Percentiles rank a stretch among this genome's conserved stretches.
phyloP scores from a whole-genome alignment of 2,329 filamentous ascomycete species.

The Sordariomycetes sp. region DNA sequence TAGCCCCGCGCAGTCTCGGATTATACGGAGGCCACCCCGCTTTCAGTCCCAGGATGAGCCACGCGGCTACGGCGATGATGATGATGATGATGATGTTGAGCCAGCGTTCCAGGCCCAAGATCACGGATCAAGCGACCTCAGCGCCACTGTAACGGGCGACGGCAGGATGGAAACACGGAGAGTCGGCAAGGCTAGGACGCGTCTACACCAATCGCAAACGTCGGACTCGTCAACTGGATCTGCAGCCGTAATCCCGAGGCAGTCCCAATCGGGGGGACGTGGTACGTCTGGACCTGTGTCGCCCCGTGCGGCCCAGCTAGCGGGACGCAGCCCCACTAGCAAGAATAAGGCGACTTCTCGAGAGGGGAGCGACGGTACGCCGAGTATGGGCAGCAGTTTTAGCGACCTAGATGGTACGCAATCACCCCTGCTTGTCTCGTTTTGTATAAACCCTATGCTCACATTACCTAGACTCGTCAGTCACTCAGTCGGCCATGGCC shows the following conservation, averaged over 20 bases:
- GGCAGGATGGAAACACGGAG: conserved; percentile 8
- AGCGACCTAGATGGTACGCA: conserved; percentile 67
- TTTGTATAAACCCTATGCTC: not conserved
- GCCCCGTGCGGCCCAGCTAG: conserved; percentile 47
- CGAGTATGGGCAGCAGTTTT: conserved; percentile 77
- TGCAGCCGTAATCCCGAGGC: conserved; percentile 24
- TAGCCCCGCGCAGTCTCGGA: conserved; percentile 45
- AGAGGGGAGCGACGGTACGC: conserved; percentile 62
- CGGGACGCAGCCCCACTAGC: conserved; percentile 39
- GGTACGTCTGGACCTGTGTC: conserved; percentile 36
- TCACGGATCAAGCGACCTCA: conserved; percentile 31
- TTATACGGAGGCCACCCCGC: conserved; percentile 47
- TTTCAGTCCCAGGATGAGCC: conserved; percentile 25
- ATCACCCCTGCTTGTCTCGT: conserved; percentile 2
- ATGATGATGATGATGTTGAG: conserved; percentile 43
- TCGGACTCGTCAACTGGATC: conserved; percentile 55
- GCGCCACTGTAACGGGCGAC: conserved; percentile 41
- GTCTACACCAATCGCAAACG: conserved; percentile 38
- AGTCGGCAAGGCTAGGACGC: conserved; percentile 19
- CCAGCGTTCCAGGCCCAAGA: conserved; percentile 44
- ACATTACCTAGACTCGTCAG: conserved; percentile 55
- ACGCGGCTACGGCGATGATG: conserved; percentile 40
- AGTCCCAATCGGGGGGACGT: conserved; percentile 19
- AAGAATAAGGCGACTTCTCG: conserved; percentile 39
- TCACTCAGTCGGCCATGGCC: conserved; percentile 71